Evolutionary conservation across 129 eudicot genomes (phyloP).

Genomic region (Tanacetum coccineum): DNA sequence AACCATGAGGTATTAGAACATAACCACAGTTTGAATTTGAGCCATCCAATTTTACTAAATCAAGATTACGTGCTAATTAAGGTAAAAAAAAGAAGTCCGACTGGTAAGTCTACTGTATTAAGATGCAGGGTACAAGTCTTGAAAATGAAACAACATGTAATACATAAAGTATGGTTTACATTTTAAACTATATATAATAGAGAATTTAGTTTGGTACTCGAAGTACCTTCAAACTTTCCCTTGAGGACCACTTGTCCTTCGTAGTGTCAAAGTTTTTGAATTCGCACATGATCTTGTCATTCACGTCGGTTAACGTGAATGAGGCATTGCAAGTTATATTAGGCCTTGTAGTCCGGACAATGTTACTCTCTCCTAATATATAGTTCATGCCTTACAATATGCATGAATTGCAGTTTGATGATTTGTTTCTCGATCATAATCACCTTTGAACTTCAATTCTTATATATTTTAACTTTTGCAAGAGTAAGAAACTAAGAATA

Average conservation of each 20-base stretch:
- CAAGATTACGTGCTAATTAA: no score
- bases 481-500: no score
- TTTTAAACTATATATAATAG: not conserved
- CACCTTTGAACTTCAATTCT: no score
- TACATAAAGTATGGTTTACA: not conserved
- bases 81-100: not conserved
- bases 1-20: no score
- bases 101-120: no score
- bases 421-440: no score
- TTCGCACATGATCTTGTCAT: slow-evolving; percentile 4
- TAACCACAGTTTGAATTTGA: no score
- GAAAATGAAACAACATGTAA: slow-evolving; percentile 1
- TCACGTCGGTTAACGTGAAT: not conserved
- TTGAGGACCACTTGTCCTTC: slow-evolving; percentile 7
- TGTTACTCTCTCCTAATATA: not conserved
- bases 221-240: slow-evolving; percentile 3
- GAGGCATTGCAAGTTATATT: not conserved
- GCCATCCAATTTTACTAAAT: no score
- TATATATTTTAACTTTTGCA: no score
- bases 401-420: not conserved
- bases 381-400: not conserved
- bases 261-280: not conserved
- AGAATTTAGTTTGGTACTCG: not conserved
- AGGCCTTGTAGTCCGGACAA: not conserved
- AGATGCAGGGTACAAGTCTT: not conserved